Conservation (phyloP, 1,284 basidiomycete species). For the Moesziomyces parantarcticus region DNA sequence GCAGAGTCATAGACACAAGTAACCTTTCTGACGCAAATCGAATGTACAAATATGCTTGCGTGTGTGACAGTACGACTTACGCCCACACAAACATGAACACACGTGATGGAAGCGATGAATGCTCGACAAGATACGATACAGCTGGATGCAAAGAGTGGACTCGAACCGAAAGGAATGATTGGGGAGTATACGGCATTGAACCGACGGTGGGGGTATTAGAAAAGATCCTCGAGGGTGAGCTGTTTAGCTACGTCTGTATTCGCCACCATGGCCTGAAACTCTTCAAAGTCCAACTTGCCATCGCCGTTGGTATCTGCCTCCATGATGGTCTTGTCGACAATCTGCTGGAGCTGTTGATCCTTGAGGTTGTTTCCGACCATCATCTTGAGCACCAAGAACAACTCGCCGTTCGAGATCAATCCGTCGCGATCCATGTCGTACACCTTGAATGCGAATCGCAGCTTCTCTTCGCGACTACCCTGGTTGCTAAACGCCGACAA, state of each 20-base stretch:
- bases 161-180: too few relatives aligned
- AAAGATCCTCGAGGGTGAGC: constrained; percentile 87
- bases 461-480: constrained; percentile 94
- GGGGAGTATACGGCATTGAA: background rate
- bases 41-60: too few relatives aligned
- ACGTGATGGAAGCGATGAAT: too few relatives aligned
- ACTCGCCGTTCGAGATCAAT: constrained; percentile 97
- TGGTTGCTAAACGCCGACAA: constrained; percentile 96
- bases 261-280: constrained; percentile 95
- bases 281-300: constrained; percentile 95
- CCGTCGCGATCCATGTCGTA: constrained; percentile 98
- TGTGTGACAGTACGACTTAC: too few relatives aligned
- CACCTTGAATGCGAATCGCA: constrained; percentile 96
- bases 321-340: constrained; percentile 99
- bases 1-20: constrained; percentile 6
- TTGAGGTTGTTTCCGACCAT: constrained; percentile 99
- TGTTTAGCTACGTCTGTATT: constrained; percentile 98
- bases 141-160: background rate
- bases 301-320: constrained; percentile 97
- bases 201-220: constrained; percentile 21
- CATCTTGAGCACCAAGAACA: constrained; percentile 98
- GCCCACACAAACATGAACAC: too few relatives aligned
- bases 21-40: too few relatives aligned
- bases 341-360: constrained; percentile 99
- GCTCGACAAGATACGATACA: constrained; percentile 1